These are phyloP conservation scores for Malassezia brasiliensis DNA, from an alignment of 1,284 basidiomycete genomes.

Conservation along the genomic window DNA sequence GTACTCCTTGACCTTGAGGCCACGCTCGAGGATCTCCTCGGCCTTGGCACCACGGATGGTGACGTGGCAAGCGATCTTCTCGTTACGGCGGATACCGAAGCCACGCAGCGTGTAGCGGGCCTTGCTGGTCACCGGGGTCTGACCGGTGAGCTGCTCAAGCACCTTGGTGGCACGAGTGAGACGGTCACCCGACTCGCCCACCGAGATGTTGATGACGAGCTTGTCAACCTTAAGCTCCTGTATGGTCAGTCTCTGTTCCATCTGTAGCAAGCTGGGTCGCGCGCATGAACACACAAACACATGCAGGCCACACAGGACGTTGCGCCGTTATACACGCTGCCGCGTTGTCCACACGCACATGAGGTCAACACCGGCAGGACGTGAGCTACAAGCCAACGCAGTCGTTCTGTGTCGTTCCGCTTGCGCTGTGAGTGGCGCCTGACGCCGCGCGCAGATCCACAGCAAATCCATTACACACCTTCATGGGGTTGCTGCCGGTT, in stretches of 20 bases:
- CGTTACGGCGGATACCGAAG: constrained; percentile 99
- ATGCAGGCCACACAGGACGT: too few species aligned
- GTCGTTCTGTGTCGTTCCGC: too few species aligned
- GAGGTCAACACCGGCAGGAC: background rate
- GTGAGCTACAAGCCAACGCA: background rate
- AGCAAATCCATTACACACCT: constrained; percentile 25
- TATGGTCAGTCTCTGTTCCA: constrained; percentile 7
- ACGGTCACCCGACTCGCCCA: constrained; percentile 98
- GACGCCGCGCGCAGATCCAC: background rate
- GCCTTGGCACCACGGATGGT: constrained; percentile 99
- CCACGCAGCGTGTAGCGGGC: constrained; percentile 98
- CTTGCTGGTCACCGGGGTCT: constrained; percentile 98
- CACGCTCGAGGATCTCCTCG: constrained; percentile 95
- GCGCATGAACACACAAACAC: too few species aligned
- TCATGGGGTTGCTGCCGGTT: constrained; percentile 40
- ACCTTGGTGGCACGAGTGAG: constrained; percentile 98
- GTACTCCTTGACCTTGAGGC: constrained; percentile 99
- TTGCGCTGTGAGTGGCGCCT: too few species aligned
- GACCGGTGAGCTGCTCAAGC: constrained; percentile 97
- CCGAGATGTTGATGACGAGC: constrained; percentile 99
- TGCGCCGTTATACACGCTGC: too few species aligned
- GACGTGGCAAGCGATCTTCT: constrained; percentile 99
- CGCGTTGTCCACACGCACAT: too few species aligned
- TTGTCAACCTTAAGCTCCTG: constrained; percentile 93
- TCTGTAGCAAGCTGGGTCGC: too few species aligned